Evolutionary conservation across 805 yeast species (phyloP), one percentile per base, ranked within the genome.

Genomic region (Metschnikowia santaceciliae): DNA sequence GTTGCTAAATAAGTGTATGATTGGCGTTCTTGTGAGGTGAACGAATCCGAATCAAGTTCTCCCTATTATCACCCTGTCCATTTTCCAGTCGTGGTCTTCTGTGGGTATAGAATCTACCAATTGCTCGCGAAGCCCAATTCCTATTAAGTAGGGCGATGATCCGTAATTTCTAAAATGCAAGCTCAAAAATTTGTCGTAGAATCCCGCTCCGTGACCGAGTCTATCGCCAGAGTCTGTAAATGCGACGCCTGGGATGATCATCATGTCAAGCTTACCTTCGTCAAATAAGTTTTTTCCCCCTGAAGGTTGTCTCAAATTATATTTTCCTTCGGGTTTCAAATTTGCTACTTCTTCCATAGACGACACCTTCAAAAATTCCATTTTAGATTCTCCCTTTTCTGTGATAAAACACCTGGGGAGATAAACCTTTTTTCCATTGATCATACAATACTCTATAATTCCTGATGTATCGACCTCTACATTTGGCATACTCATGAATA

Each of bases 161-260:
- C 40, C 42, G 13, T 54, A 42, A 13, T 42, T 15, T 50, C 67
- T 63, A 22, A 50, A 57, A 41, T 37, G 56, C 32, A 69, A 67
- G 32, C 36, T 40, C 11, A 50, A n/a, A 62, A 61, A 75, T 59
- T 85, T 89, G 64, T 92, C 99, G 65, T 94, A 92, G 65, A 81
- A 90, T 0, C 97, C 99, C 4, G 84, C 92, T 1, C 99, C 99
- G 64, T 90, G 96, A 1, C 99, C 99, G 48, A 92, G 64, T 48
- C 99, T 65, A 11, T 72, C 65, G 20, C 82, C 67, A 1, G 52
- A 51, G 4, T 26, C 56, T 1, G 88, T 78, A 65, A 88, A 91
- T 0, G 88, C 96, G 1, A 92, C 84, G 0, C 96, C 97, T 0
- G 98, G 98, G 0, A 92, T 74, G 6, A 92, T 67, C 6, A 92